Evolutionary conservation across 345 rosid species (phyloP).

Genomic region (Melaleuca alternifolia): DNA sequence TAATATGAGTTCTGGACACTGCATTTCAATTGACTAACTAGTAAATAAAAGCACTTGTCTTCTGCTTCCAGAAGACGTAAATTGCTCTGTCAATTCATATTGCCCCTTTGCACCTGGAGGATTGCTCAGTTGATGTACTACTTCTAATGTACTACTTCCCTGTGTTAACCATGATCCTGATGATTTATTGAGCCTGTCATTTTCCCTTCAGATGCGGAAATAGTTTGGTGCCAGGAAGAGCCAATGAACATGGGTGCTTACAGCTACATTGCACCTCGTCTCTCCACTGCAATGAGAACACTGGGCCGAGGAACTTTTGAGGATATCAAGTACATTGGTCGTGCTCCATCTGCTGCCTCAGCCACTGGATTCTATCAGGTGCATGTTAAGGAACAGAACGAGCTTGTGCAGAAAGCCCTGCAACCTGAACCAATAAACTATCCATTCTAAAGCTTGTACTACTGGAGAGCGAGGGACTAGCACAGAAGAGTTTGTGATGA

Average conservation of each 20-base stretch:
- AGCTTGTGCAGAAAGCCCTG: constrained; percentile 8
- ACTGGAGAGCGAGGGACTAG: neutral
- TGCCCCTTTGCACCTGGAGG: neutral
- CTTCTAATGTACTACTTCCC: neutral
- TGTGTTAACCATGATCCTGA: neutral
- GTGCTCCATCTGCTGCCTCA: constrained; percentile 11
- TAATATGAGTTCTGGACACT: neutral
- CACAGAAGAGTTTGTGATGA: constrained; percentile 14
- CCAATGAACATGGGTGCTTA: constrained; percentile 15
- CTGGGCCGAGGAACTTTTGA: constrained; percentile 6
- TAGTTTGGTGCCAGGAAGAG: constrained; percentile 13
- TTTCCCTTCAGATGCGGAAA: constrained; percentile 9
- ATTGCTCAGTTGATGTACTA: neutral
- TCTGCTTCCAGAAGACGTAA: neutral
- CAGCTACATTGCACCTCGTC: constrained; percentile 7
- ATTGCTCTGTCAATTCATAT: neutral
- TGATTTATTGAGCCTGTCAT: neutral
- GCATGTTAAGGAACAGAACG: constrained; percentile 5
- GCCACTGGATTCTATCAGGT: constrained; percentile 10
- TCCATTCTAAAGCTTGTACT: neutral
- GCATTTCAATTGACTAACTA: neutral
- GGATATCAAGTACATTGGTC: constrained; percentile 5
- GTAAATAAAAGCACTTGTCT: neutral
- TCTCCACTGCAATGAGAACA: neutral
- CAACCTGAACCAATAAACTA: constrained; percentile 1